Conservation (phyloP, 306 rosid genomes). For the Sicyos baderoa region DNA sequence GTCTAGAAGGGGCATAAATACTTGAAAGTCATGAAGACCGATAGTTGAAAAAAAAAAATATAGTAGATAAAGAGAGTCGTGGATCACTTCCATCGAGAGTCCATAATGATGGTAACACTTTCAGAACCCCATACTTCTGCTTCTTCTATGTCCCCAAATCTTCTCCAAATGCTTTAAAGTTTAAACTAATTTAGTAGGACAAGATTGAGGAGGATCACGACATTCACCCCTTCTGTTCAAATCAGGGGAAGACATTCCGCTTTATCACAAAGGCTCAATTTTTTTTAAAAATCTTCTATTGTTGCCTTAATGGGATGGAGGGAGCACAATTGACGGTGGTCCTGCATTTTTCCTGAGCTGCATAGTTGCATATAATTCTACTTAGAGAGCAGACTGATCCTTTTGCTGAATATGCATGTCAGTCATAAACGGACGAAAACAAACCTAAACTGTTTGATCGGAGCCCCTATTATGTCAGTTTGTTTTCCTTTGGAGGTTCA, state of each 20-base stretch:
- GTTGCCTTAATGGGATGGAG: background rate
- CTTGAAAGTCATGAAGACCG: too few relatives aligned
- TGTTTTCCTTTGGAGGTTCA: too few relatives aligned
- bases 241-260: background rate
- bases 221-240: background rate
- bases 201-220: background rate
- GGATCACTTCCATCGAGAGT: background rate
- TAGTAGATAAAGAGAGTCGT: background rate
- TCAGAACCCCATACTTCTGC: background rate
- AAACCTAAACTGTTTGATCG: background rate
- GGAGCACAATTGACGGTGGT: background rate
- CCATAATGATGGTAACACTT: background rate
- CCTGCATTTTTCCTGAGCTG: background rate
- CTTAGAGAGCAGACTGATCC: background rate
- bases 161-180: background rate
- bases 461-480: background rate
- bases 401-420: conserved; percentile 1
- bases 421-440: background rate
- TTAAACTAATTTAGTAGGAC: background rate
- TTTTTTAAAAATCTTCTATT: background rate
- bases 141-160: background rate
- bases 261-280: background rate
- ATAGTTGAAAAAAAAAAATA: background rate
- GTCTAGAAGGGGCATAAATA: too few relatives aligned
- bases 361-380: background rate